Conservation (phyloP, 2,329 filamentous ascomycete species). For the Monosporascus sp. region DNA sequence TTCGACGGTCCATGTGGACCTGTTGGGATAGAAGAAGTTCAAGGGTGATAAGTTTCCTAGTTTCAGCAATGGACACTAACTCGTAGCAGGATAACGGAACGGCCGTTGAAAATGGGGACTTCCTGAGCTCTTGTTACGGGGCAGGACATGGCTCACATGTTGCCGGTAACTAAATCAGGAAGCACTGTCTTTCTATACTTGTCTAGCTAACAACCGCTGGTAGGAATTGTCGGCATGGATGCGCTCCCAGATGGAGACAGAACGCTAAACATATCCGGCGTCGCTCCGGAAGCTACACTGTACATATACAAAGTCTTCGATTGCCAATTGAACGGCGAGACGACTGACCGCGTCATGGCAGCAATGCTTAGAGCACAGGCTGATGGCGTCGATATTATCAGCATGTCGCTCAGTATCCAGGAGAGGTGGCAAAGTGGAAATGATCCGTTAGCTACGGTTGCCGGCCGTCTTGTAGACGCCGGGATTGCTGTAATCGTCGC, state of each 20-base stretch:
- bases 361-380: slow-evolving; percentile 18
- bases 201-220: not conserved
- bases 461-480: slow-evolving; percentile 5
- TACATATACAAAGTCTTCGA: slow-evolving; percentile 11
- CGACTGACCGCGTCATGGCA: slow-evolving; percentile 17
- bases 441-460: slow-evolving; percentile 9
- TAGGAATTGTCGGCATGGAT: slow-evolving; percentile 10
- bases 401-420: slow-evolving; percentile 18
- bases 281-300: slow-evolving; percentile 9
- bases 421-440: slow-evolving; percentile 7
- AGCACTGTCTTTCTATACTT: too few relatives aligned
- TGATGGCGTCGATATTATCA: slow-evolving; percentile 23
- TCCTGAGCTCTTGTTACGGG: slow-evolving; percentile 7
- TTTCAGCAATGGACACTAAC: too few relatives aligned
- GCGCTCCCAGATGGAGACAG: slow-evolving; percentile 5
- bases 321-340: slow-evolving; percentile 3
- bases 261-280: slow-evolving; percentile 8
- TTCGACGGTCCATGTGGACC: too few relatives aligned
- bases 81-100: slow-evolving; percentile 5
- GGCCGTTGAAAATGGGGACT: slow-evolving; percentile 4
- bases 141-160: slow-evolving; percentile 12
- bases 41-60: too few relatives aligned
- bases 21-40: too few relatives aligned
- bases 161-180: slow-evolving; percentile 3
- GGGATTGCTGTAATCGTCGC: slow-evolving; percentile 18